Conservation (phyloP, 164 flowering plant species). For the Piper longum region DNA sequence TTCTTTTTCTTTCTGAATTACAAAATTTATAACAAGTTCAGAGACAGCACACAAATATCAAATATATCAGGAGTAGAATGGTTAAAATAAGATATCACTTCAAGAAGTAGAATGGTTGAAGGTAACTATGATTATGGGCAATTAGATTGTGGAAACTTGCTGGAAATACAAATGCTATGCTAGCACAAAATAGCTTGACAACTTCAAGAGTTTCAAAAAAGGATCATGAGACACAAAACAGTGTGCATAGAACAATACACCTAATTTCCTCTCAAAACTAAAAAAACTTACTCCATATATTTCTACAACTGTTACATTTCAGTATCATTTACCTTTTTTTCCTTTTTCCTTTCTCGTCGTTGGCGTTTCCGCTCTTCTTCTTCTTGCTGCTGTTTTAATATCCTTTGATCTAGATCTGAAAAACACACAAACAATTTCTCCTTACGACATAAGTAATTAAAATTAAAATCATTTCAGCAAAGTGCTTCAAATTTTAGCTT, state of each 20-base stretch:
- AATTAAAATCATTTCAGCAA: neutral
- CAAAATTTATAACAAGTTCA: neutral
- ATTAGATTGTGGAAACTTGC: too few relatives aligned
- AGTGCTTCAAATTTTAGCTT: neutral
- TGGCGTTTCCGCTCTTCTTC: slow-evolving; percentile 86
- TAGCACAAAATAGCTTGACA: too few relatives aligned
- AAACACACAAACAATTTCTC: neutral
- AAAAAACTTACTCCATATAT: too few relatives aligned
- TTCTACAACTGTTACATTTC: neutral
- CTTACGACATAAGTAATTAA: neutral
- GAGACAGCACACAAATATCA: neutral
- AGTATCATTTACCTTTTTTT: slow-evolving; percentile 57
- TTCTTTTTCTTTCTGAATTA: slow-evolving; percentile 59
- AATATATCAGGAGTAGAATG: neutral
- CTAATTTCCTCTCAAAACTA: too few relatives aligned
- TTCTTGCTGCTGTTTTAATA: slow-evolving; percentile 78
- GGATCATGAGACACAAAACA: too few relatives aligned
- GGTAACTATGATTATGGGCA: too few relatives aligned
- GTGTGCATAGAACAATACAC: too few relatives aligned
- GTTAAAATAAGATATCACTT: too few relatives aligned
- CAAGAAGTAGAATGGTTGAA: too few relatives aligned
- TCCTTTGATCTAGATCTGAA: slow-evolving; percentile 78
- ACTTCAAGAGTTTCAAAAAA: too few relatives aligned
- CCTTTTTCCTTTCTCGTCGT: slow-evolving; percentile 87
- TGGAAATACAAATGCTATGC: too few relatives aligned